Percentiles rank a stretch among this genome's conserved stretches.
phyloP scores from a whole-genome alignment of 495 filamentous ascomycete species.

The Penicillium mononematosum region DNA sequence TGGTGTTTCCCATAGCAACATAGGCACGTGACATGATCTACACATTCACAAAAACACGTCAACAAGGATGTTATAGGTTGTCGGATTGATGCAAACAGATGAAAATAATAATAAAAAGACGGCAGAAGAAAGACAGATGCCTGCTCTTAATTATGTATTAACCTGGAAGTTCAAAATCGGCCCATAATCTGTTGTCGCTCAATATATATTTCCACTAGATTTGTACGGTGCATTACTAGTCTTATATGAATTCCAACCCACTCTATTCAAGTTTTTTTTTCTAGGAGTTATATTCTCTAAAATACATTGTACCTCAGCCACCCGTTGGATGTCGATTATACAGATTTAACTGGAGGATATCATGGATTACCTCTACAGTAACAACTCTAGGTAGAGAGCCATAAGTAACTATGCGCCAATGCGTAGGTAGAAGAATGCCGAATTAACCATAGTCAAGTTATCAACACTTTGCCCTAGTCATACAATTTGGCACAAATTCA shows the following conservation, averaged over 20 bases:
- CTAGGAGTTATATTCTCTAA: neutral
- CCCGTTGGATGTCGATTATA: too few relatives aligned
- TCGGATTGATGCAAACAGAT: neutral
- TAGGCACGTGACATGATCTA: slow-evolving; percentile 4
- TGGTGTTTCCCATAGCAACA: slow-evolving; percentile 12
- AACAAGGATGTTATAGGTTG: neutral
- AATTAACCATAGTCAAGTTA: neutral
- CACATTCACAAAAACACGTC: neutral
- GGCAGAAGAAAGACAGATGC: neutral
- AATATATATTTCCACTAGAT: neutral
- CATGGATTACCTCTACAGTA: too few relatives aligned
- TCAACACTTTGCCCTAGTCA: neutral
- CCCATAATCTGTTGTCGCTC: neutral
- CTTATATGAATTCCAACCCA: neutral
- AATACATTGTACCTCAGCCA: too few relatives aligned
- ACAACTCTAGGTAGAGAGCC: too few relatives aligned
- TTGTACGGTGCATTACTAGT: neutral
- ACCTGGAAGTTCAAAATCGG: neutral
- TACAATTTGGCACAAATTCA: neutral
- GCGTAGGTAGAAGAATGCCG: neutral
- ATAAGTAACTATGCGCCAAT: too few relatives aligned
- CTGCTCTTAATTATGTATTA: neutral
- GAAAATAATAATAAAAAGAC: neutral
- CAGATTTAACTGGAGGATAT: too few relatives aligned
- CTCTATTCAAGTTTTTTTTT: neutral